These are phyloP conservation scores for Fusarium cicatricum DNA, from an alignment of 2,329 filamentous ascomycete species.

Conservation along the genomic window DNA sequence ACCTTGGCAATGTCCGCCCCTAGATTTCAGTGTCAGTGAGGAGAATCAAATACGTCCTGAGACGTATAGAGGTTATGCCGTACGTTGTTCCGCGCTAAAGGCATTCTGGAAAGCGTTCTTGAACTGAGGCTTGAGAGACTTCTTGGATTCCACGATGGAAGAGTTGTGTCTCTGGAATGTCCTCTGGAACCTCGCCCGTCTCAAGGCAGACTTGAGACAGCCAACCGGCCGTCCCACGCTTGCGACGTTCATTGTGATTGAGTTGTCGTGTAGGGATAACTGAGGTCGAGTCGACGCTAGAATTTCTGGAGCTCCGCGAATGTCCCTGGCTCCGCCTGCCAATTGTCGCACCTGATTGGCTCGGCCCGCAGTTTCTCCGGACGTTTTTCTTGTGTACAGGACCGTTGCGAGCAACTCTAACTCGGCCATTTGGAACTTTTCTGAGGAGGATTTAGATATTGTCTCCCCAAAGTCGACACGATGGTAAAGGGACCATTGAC, in stretches of 20 bases:
- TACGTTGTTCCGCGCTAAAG: constrained; percentile 49
- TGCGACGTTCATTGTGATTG: constrained; percentile 65
- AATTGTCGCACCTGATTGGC: constrained; percentile 49
- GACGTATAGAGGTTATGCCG: constrained; percentile 16
- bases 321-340: constrained; percentile 14
- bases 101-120: constrained; percentile 31
- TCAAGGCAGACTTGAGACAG: constrained; percentile 72
- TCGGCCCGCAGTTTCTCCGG: constrained; percentile 46
- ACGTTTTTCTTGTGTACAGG: constrained; percentile 24
- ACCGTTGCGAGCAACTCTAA: constrained; percentile 27
- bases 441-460: constrained; percentile 11
- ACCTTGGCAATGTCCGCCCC: constrained; percentile 48
- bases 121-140: constrained; percentile 22
- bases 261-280: constrained; percentile 31
- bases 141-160: constrained; percentile 45
- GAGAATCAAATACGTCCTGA: neutral
- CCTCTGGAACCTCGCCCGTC: constrained; percentile 63
- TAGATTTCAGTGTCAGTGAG: constrained; percentile 32
- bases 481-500: constrained; percentile 38
- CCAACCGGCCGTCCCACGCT: constrained; percentile 71
- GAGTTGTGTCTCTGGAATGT: constrained; percentile 57
- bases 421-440: constrained; percentile 1
- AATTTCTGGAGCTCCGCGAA: constrained; percentile 40
- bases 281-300: constrained; percentile 35
- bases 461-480: constrained; percentile 5